phyloP scores from a whole-genome alignment of 2,329 filamentous ascomycete species.

The Lachnum nothofagi region DNA sequence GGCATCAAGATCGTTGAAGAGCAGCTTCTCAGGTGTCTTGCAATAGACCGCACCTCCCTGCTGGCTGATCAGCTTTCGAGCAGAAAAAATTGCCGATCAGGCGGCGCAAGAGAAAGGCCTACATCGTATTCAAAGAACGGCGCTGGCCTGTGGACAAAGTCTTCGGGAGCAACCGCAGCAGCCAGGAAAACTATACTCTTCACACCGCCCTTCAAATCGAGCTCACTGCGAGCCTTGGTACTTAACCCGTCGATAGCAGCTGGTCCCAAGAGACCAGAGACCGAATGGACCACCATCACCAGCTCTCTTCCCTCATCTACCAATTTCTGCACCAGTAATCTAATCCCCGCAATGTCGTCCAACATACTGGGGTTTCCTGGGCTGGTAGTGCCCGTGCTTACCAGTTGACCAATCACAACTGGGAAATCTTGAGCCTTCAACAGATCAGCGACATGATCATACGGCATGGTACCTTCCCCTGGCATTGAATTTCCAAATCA shows the following conservation, averaged over 20 bases:
- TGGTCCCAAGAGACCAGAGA: conserved; percentile 22
- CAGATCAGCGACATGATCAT: conserved; percentile 7
- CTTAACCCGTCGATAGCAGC: conserved; percentile 23
- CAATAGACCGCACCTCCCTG: background rate
- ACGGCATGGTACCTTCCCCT: conserved; percentile 25
- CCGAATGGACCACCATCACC: conserved; percentile 24
- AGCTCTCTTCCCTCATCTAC: conserved; percentile 19
- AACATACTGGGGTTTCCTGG: conserved; percentile 21
- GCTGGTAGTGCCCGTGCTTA: conserved; percentile 21
- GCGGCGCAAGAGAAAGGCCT: background rate
- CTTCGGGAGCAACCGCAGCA: conserved; percentile 18
- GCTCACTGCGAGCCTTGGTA: conserved; percentile 1
- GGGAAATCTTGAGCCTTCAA: conserved; percentile 8
- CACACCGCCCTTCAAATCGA: conserved; percentile 19
- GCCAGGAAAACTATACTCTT: conserved; percentile 22
- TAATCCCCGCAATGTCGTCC: conserved; percentile 24
- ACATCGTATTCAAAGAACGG: conserved; percentile 23
- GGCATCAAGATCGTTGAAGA: conserved; percentile 11
- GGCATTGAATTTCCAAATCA: too few species aligned
- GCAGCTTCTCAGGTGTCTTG: background rate
- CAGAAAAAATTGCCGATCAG: background rate
- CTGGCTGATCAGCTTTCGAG: background rate
- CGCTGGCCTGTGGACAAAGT: conserved; percentile 10
- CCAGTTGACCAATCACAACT: conserved; percentile 5
- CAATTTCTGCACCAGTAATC: conserved; percentile 10